Percentiles rank a stretch among this genome's conserved stretches.
phyloP scores from a whole-genome alignment of 2,329 filamentous ascomycete species.

The Exophiala dermatitidis region DNA sequence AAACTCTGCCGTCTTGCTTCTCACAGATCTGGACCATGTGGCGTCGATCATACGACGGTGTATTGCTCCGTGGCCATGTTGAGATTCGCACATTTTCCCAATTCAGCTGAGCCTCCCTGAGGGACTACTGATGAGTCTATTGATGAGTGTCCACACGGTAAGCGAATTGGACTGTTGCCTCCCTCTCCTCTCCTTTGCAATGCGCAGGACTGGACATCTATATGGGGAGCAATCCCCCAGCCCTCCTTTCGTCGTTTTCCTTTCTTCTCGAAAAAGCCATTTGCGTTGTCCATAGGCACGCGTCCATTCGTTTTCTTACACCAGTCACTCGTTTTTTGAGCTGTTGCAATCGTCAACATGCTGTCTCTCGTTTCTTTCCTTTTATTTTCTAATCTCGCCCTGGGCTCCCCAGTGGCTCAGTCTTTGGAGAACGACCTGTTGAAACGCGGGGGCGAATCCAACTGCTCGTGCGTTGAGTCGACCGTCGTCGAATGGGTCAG shows the following conservation, averaged over 20 bases:
- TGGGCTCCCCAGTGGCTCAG: conserved; percentile 9
- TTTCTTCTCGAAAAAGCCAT: conserved; percentile 4
- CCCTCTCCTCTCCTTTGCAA: not conserved
- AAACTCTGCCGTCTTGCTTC: too few relatives aligned
- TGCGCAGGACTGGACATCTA: not conserved
- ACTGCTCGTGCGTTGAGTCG: conserved; percentile 16
- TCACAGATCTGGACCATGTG: not conserved
- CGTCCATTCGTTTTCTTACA: conserved; percentile 17
- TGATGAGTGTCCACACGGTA: too few relatives aligned
- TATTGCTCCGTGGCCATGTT: not conserved
- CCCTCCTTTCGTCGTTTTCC: conserved; percentile 1
- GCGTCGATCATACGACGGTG: not conserved
- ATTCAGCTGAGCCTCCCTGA: not conserved
- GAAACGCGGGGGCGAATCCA: conserved; percentile 12
- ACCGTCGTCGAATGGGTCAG: conserved; percentile 9
- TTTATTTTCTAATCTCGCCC: conserved; percentile 16
- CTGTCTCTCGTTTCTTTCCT: conserved; percentile 23
- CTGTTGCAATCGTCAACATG: conserved; percentile 22
- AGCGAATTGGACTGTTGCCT: too few relatives aligned
- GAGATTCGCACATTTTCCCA: not conserved
- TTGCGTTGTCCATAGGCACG: conserved; percentile 15
- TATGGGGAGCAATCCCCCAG: not conserved
- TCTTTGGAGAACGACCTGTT: conserved; percentile 10
- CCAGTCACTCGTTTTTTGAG: conserved; percentile 7
- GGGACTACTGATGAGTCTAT: too few relatives aligned